These are phyloP conservation scores for Mrakiaceae sp. DNA, from an alignment of 1,284 basidiomycete genomes.

Conservation along the genomic window DNA sequence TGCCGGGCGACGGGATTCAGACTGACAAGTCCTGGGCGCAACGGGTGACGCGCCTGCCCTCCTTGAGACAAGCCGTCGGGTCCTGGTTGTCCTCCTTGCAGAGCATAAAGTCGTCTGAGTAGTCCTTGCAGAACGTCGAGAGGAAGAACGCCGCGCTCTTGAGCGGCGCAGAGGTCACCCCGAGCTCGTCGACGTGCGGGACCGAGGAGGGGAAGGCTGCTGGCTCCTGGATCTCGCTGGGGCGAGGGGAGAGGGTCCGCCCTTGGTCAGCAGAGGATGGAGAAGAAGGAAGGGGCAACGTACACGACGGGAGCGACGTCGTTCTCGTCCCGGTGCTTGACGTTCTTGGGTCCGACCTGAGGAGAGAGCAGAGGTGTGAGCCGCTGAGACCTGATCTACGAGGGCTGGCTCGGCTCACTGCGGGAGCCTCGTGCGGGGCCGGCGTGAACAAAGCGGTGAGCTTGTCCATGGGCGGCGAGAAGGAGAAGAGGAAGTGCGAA, in stretches of 20 bases:
- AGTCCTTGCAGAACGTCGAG: slow-evolving; percentile 88
- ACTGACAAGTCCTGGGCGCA: slow-evolving; percentile 90
- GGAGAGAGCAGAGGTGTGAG: no score
- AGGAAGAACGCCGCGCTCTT: slow-evolving; percentile 98
- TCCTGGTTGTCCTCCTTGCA: slow-evolving; percentile 88
- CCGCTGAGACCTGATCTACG: no score
- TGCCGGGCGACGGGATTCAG: slow-evolving; percentile 2
- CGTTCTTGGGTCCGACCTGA: no score
- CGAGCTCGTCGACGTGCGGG: slow-evolving; percentile 82
- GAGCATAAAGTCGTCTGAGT: slow-evolving; percentile 97
- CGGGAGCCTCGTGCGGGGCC: no score
- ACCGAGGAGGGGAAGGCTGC: slow-evolving; percentile 60
- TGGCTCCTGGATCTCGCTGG: slow-evolving; percentile 41
- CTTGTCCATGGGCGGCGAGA: no score
- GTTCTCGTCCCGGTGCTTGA: no score
- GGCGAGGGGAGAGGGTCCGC: neutral
- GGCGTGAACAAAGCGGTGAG: no score
- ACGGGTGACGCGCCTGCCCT: slow-evolving; percentile 89
- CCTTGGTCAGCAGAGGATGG: no score
- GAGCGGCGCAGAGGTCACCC: slow-evolving; percentile 81
- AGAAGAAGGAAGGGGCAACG: no score
- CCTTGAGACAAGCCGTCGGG: slow-evolving; percentile 87
- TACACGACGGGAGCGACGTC: no score
- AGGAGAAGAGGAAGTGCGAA: no score
- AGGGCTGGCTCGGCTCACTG: no score